Evolutionary conservation across 2,329 filamentous ascomycete genomes (phyloP).

Genomic region (Cucurbitaria berberidis): DNA sequence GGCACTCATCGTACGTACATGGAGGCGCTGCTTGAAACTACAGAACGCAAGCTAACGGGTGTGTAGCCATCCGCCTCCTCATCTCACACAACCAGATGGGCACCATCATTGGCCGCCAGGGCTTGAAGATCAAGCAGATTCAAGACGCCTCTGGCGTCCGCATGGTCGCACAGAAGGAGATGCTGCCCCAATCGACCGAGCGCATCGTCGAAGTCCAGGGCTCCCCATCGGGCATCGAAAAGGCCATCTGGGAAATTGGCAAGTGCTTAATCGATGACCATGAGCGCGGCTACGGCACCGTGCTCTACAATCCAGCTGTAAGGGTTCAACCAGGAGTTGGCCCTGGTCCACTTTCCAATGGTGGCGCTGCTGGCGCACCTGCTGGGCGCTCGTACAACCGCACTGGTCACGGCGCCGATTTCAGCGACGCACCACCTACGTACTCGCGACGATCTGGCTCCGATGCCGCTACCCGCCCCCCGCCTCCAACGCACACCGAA

Average conservation of each 20-base stretch:
- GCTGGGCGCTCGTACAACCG: conserved; percentile 76
- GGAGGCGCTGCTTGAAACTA: neutral
- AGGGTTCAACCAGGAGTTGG: conserved; percentile 73
- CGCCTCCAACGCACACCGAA: conserved; percentile 83
- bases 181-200: conserved; percentile 98
- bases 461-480: conserved; percentile 78
- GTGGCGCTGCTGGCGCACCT: conserved; percentile 59
- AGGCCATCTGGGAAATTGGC: conserved; percentile 97
- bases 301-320: conserved; percentile 95
- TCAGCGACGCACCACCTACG: conserved; percentile 79
- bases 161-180: conserved; percentile 99
- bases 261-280: conserved; percentile 98
- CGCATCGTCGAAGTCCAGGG: conserved; percentile 97
- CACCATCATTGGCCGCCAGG: conserved; percentile 95
- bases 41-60: conserved; percentile 24
- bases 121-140: conserved; percentile 99
- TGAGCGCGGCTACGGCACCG: conserved; percentile 95
- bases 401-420: conserved; percentile 96
- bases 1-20: conserved; percentile 87
- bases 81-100: conserved; percentile 99
- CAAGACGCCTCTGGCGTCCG: conserved; percentile 95
- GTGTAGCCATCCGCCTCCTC: conserved; percentile 87
- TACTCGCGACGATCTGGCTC: conserved; percentile 80
- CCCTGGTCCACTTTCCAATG: conserved; percentile 58
- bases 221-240: conserved; percentile 91